These are phyloP conservation scores for Trifolium fragiferum DNA, from an alignment of 306 rosid species.

Conservation along the genomic window DNA sequence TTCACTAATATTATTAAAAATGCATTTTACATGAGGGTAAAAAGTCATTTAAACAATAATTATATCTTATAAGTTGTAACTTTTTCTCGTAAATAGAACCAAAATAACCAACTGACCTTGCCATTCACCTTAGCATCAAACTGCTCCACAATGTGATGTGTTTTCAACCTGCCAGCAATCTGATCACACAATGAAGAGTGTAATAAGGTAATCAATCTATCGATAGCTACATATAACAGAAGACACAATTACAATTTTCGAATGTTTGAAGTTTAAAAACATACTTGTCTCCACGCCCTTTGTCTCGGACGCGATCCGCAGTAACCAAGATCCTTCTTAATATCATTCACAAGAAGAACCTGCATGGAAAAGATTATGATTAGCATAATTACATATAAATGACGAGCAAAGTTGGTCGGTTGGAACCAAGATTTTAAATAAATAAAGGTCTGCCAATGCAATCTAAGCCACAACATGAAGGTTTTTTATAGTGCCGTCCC, in stretches of 20 bases:
- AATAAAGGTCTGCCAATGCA: too few species aligned
- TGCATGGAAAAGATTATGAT: conserved; percentile 43
- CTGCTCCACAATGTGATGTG: conserved; percentile 60
- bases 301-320: conserved; percentile 61
- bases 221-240: conserved; percentile 19
- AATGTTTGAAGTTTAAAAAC: conserved; percentile 1
- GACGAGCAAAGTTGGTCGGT: too few species aligned
- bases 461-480: too few species aligned
- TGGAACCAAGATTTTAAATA: too few species aligned
- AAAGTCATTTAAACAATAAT: too few species aligned
- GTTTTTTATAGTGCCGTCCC: too few species aligned
- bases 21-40: too few species aligned
- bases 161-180: conserved; percentile 70
- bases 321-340: conserved; percentile 88
- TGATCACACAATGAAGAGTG: conserved; percentile 42
- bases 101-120: conserved; percentile 67
- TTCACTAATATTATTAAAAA: too few species aligned
- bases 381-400: too few species aligned
- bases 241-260: conserved; percentile 30
- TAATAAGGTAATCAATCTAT: conserved; percentile 7
- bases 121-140: conserved; percentile 88
- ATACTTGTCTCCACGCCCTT: conserved; percentile 80
- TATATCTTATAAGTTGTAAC: too few species aligned
- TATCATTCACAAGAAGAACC: conserved; percentile 83
- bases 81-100: too few species aligned